These are phyloP conservation scores for Acer saccharum DNA, from an alignment of 345 rosid genomes.

Conservation along the genomic window DNA sequence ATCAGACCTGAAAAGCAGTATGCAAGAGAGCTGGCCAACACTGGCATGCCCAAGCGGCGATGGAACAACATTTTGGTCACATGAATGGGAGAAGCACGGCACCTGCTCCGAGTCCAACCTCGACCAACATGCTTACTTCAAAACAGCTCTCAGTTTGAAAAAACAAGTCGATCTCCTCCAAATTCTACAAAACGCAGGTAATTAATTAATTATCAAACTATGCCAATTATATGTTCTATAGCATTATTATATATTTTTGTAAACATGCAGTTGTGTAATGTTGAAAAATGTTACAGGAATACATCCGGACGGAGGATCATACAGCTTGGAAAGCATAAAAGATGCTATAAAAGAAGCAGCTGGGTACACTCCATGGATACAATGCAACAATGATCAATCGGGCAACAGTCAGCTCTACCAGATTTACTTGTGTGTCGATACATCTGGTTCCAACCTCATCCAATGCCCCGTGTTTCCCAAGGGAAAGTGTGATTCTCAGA, in stretches of 20 bases:
- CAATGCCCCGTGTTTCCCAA: slow-evolving; percentile 78
- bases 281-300: slow-evolving; percentile 45
- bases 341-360: slow-evolving; percentile 53
- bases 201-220: neutral
- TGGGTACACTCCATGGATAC: slow-evolving; percentile 70
- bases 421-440: slow-evolving; percentile 80
- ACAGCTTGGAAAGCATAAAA: slow-evolving; percentile 56
- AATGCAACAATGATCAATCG: slow-evolving; percentile 67
- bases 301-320: slow-evolving; percentile 52
- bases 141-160: slow-evolving; percentile 58
- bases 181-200: slow-evolving; percentile 60
- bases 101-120: slow-evolving; percentile 85
- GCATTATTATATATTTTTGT: too few relatives aligned
- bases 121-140: slow-evolving; percentile 70
- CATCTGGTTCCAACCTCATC: slow-evolving; percentile 57
- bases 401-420: slow-evolving; percentile 84
- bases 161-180: slow-evolving; percentile 54
- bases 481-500: slow-evolving; percentile 55
- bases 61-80: slow-evolving; percentile 74
- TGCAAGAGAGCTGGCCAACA: slow-evolving; percentile 80
- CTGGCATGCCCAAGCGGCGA: slow-evolving; percentile 75
- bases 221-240: too few relatives aligned
- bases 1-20: slow-evolving; percentile 50
- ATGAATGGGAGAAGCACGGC: slow-evolving; percentile 97
- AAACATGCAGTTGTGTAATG: neutral